Percentiles rank a stretch among this genome's conserved stretches.
Evolutionary conservation across 805 yeast genomes (phyloP).

Genomic region (Cyberlindnera japonica): DNA sequence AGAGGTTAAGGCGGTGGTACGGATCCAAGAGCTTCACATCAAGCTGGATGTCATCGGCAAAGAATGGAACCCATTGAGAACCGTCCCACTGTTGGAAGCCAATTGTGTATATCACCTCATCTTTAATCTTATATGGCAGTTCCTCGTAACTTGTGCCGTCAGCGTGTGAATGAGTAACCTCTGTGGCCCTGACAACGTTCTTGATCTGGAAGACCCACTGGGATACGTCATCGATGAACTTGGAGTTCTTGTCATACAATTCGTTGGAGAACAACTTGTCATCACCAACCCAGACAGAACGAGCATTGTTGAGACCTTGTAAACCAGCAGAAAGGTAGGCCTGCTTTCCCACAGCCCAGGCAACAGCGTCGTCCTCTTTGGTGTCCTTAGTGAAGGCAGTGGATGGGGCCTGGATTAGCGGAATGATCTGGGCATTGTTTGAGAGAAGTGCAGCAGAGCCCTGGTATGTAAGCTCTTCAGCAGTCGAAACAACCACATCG

Average conservation of each 20-base stretch:
- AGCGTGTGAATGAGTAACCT: conserved; percentile 50
- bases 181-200: conserved; percentile 55
- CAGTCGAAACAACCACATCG: conserved; percentile 23
- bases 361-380: conserved; percentile 41
- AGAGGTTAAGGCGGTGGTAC: conserved; percentile 74
- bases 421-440: conserved; percentile 66
- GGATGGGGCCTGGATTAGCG: conserved; percentile 61
- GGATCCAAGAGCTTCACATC: conserved; percentile 93
- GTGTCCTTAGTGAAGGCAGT: conserved; percentile 56
- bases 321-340: conserved; percentile 71
- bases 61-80: conserved; percentile 66
- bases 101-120: conserved; percentile 55
- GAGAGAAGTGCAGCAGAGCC: conserved; percentile 71
- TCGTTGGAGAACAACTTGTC: conserved; percentile 45
- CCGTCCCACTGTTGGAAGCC: conserved; percentile 48
- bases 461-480: conserved; percentile 30
- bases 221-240: conserved; percentile 42
- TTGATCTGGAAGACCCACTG: conserved; percentile 75
- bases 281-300: conserved; percentile 81
- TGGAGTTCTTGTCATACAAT: conserved; percentile 30
- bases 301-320: conserved; percentile 76
- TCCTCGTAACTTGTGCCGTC: conserved; percentile 40
- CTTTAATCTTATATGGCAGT: conserved; percentile 67
- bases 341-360: conserved; percentile 82
- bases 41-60: conserved; percentile 66